phyloP scores from a whole-genome alignment of 2,329 filamentous ascomycete genomes.

The Diaporthe helianthi region DNA sequence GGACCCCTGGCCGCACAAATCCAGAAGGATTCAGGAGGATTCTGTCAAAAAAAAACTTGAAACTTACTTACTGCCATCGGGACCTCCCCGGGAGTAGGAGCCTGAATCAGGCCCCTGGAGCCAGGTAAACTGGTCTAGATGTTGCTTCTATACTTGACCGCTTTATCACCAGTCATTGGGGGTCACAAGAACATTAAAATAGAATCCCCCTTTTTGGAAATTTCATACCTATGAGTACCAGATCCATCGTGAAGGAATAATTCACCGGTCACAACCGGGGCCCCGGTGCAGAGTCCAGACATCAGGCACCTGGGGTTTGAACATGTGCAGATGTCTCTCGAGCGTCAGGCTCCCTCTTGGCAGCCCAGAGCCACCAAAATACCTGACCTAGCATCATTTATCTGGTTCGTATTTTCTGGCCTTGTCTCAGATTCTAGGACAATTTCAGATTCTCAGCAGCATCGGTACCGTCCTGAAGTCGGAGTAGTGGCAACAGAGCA shows the following conservation, averaged over 20 bases:
- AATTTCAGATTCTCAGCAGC: neutral
- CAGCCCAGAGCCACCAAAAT: neutral
- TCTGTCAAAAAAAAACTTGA: neutral
- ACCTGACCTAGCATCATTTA: neutral
- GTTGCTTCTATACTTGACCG: neutral
- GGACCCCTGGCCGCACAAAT: neutral
- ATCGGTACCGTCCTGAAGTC: neutral
- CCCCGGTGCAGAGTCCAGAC: neutral
- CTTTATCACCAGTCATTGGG: neutral
- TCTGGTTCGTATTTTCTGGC: neutral
- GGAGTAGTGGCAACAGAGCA: neutral
- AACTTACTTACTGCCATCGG: neutral
- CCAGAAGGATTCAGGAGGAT: conserved; percentile 12
- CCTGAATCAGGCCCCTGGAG: neutral
- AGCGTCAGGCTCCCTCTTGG: neutral
- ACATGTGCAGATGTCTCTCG: too few relatives aligned
- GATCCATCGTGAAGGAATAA: neutral
- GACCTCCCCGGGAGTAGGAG: too few relatives aligned
- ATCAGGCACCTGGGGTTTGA: too few relatives aligned
- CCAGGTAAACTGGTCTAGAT: neutral
- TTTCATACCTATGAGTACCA: too few relatives aligned
- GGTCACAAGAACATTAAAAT: neutral
- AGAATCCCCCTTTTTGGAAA: neutral
- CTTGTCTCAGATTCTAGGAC: too few relatives aligned
- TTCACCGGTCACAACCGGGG: neutral